Base-by-base conservation (phyloP, 441 rosid genomes). In the Aquilaria agallochum region DNA sequence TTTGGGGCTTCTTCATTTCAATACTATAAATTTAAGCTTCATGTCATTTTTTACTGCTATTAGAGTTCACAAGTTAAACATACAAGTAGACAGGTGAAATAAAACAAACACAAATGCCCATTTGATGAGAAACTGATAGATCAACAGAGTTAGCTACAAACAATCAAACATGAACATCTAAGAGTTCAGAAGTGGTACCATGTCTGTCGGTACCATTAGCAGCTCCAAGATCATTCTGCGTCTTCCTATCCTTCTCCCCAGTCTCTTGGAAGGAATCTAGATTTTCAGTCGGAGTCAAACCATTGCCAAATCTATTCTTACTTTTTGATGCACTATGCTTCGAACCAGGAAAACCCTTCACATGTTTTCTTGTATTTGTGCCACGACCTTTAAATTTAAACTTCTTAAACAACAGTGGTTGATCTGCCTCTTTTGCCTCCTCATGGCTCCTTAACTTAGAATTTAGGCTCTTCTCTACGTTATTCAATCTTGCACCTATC, bases 401-500 rank as follows among this genome's bases (percentile, higher is more conserved):
- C 67, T 84, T 90, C 74, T 82, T 82, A 62, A 87, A 78, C 65
- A 78, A 58, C 76, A 87, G 68, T 11, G 53, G 64, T 42, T 65
- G 64, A 55, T 55, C 63, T 42, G 65, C 69, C 62, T 64, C 86
- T 34, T 68, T 59, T 13, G 59, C 56, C 33, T 56, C 71, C 47
- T 70, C 56, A 30, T 52, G 36, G 55, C 53, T 56, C 53, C 58
- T 78, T 58, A 66, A 66, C 73, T 63, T 75, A 2, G 82, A 78
- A 55, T 82, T 80, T 74, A 82, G 55, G 45, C 71, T 78, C 77
- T 76, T 87, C 84, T 81, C 83, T 69, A 88, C 60, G 72, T 60
- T 85, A 71, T 67, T 70, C 82, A 93, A 70, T 46, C 85, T 62
- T 31, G 76, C 70, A 63, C 66, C 89, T 63, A 93, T 82, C 85